Evolutionary conservation across 768 basidiomycete species (phyloP), one percentile per base, ranked within the genome.

Genomic region (Mrakia hoshinonis): DNA sequence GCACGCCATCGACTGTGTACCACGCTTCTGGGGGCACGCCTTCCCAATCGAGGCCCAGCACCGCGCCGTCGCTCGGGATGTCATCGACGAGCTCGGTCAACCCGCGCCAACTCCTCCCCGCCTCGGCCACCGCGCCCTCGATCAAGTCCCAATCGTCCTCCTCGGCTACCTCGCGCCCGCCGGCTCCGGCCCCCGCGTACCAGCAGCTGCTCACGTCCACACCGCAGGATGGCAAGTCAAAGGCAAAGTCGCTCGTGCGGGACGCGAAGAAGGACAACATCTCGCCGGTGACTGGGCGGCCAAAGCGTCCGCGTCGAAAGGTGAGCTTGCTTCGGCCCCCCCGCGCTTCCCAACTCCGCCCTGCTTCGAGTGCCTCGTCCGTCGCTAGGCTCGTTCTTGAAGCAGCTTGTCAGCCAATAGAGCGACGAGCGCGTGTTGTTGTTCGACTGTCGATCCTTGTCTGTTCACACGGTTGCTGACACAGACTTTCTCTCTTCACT

Each of bases 251-350:
- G 10, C n/a, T 47, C 31, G 52, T 38, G 6, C 4, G 38, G 11
- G 67, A 36, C 26, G 26, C 54, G 0, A 55, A 47, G 26, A 18
- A 54, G 24, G 43, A 58, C 38, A 55, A 70, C n/a, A 70, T 70
- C 49, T 70, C 69, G n/a, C 48, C 61, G 15, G 69, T 70, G 9
- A 70, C 69, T 2, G 69, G 69, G 5, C 46, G 69, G 24, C 61
- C 69, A 10, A 70, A 70, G 61, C 61, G 69, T 11, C 69, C 69
- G 11, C 34, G 69, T 11, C 31, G 69, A 10, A 70, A 70, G 43
- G 54, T 68, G 31, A 61, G 58, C n/a, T n/a, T n/a, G n/a, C n/a
- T 38, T 38, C 20, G 11, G 49, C 43, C 15, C 43, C 15, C 43
- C 43, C 7, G n/a, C n/a, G 43, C 7, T 43, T 43, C 15, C 43